Conservation (phyloP, 2,329 filamentous ascomycete species). For the Pseudogymnoascus sp. region DNA sequence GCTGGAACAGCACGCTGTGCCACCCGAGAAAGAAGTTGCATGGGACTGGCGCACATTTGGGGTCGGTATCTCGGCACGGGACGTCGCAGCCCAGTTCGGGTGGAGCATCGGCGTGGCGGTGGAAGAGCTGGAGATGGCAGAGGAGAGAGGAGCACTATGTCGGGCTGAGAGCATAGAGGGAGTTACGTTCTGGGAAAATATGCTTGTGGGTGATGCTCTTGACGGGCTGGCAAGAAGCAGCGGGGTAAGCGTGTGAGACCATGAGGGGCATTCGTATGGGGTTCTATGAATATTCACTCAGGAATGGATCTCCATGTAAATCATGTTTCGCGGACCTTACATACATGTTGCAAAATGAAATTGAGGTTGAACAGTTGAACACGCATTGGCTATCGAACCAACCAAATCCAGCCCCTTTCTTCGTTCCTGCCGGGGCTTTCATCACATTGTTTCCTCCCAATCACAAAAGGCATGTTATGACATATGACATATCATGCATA, state of each 20-base stretch:
- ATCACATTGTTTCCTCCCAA: not conserved
- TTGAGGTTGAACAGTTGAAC: not conserved
- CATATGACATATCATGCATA: constrained; percentile 1
- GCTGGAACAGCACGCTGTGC: constrained; percentile 57
- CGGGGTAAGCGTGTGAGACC: not conserved
- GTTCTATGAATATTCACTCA: not conserved
- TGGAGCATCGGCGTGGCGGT: constrained; percentile 96
- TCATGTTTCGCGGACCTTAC: not conserved
- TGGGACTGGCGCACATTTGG: constrained; percentile 78
- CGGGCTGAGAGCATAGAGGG: constrained; percentile 89
- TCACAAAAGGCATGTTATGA: not conserved
- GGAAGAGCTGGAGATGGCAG: constrained; percentile 95
- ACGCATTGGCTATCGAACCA: not conserved
- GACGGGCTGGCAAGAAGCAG: not conserved
- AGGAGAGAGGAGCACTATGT: constrained; percentile 79
- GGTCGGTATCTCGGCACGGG: constrained; percentile 78
- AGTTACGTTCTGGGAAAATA: constrained; percentile 87
- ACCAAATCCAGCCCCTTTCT: not conserved
- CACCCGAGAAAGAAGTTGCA: constrained; percentile 52
- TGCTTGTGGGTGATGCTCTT: not conserved
- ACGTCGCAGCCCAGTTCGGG: constrained; percentile 80
- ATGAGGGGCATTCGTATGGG: not conserved
- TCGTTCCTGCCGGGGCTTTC: not conserved
- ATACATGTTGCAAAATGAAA: not conserved
- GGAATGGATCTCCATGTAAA: not conserved